Evolutionary conservation across 441 rosid species (phyloP).

Genomic region (Mallotus japonicus): DNA sequence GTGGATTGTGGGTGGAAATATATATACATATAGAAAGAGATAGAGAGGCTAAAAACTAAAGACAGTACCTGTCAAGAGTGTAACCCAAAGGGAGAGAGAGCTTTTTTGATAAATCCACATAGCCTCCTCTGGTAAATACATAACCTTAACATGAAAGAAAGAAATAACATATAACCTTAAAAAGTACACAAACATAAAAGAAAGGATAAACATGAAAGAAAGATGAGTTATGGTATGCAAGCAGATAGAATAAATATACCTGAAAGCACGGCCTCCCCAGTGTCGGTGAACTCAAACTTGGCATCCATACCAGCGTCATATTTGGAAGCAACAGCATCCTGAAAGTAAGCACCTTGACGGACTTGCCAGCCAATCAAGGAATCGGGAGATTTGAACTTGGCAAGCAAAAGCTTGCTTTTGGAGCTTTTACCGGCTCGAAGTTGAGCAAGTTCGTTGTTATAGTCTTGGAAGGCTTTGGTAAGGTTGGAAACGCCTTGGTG

Average conservation of each 20-base stretch:
- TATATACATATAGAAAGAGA: too few species aligned
- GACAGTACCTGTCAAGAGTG: slow-evolving; percentile 82
- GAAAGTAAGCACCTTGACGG: slow-evolving; percentile 87
- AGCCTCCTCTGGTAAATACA: slow-evolving; percentile 92
- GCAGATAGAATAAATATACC: slow-evolving; percentile 37
- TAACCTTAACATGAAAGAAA: slow-evolving; percentile 45
- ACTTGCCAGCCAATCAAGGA: slow-evolving; percentile 84
- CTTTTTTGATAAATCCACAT: slow-evolving; percentile 79
- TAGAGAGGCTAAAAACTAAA: too few species aligned
- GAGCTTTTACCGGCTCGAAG: slow-evolving; percentile 88
- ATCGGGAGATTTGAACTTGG: slow-evolving; percentile 71
- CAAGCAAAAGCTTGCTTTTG: slow-evolving; percentile 87
- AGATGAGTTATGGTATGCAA: slow-evolving; percentile 23
- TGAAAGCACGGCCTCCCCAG: slow-evolving; percentile 80
- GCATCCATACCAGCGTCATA: slow-evolving; percentile 97
- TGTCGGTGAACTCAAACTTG: slow-evolving; percentile 76
- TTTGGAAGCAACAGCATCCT: slow-evolving; percentile 72
- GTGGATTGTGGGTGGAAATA: too few species aligned
- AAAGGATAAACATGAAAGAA: slow-evolving; percentile 11
- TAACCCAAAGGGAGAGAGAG: slow-evolving; percentile 75
- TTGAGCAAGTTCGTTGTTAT: slow-evolving; percentile 81
- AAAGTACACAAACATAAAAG: background rate
- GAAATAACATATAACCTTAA: too few species aligned
- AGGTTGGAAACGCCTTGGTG: slow-evolving; percentile 87
- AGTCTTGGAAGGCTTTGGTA: slow-evolving; percentile 90